Evolutionary conservation across 805 yeast species (phyloP), one percentile per base, ranked within the genome.

Genomic region (Saccharomycopsis synnaedendra): DNA sequence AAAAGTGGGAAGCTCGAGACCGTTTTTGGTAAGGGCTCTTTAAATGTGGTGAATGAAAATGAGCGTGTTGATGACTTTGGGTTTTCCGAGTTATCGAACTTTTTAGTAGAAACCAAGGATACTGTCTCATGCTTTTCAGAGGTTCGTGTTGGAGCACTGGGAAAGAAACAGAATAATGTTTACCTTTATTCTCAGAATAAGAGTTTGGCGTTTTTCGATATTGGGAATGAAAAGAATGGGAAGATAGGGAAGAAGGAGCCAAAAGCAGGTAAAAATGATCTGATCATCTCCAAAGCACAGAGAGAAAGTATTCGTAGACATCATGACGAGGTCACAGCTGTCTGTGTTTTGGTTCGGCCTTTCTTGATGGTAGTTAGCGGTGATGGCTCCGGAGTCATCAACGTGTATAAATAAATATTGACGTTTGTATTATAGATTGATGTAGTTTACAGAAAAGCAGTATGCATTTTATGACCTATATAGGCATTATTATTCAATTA

Each of bases 311-410:
- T 70, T 43, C 64, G 67, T 44, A 66, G 65, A 40, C 82, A 77
- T 50, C 70, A 67, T 37, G 85, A 80, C 48, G 55, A 65, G 2
- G 69, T 82, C 36, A 68, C 69, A 3, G 80, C 66, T 38, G 62
- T 80, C 3, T 70, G 69, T 0, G 56, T 74, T 11, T 59, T 78
- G 10, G 53, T 64, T 10, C 57, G 61, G 6, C 86, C 86, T 0
- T 73, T 71, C 49, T 76, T 74, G 39, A 72, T 84, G 77, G 59
- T 84, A 2, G 64, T 85, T 3, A 69, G 83, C 3, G 86, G 67
- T 3, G 94, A 85, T 55, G 64, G 86, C 48, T 70, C 76, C 39
- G 95, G 95, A 0, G 67, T 65, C 2, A 66, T 85, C 33, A 77
- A 78, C 57, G 73, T 84, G 3, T 82, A 75, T 59, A 71, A 68